Percentiles rank a stretch among this genome's conserved stretches.
Conservation (phyloP, 495 filamentous ascomycete genomes). For the Parachaetomium inaequale region DNA sequence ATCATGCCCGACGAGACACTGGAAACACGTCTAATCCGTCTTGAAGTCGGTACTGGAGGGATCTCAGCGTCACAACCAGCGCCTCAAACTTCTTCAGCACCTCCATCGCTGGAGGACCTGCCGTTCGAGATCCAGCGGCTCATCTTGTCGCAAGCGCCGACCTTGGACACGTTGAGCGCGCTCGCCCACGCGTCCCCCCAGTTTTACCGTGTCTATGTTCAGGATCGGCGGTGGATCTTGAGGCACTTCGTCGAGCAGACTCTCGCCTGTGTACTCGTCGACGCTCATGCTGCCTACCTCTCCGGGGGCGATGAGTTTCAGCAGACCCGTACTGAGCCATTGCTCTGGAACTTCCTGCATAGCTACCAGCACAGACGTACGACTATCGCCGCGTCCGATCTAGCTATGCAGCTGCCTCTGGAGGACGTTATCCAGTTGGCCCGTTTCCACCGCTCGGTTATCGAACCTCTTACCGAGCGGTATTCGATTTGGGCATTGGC, state of each 20-base stretch:
- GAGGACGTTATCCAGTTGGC: background rate
- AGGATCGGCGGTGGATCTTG: background rate
- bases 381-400: background rate
- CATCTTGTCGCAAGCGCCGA: background rate
- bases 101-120: background rate
- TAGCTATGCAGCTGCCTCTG: background rate
- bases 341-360: background rate
- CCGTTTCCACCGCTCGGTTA: background rate
- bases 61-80: no score
- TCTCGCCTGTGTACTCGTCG: background rate
- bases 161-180: background rate
- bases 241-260: background rate
- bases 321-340: background rate
- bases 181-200: constrained; percentile 8
- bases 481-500: constrained; percentile 8
- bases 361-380: background rate
- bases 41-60: no score
- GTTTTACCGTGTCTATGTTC: background rate
- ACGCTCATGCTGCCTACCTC: background rate
- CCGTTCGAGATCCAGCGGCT: constrained; percentile 7
- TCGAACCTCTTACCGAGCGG: constrained; percentile 2
- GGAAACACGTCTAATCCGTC: no score
- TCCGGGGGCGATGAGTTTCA: background rate
- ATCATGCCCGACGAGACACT: no score
- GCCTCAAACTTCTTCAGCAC: background rate